A percentile compares a stretch with the other conserved stretches of the same genome.
Evolutionary conservation across 2,329 filamentous ascomycete genomes (phyloP).

Genomic region (Dendrostoma leiphaemia): DNA sequence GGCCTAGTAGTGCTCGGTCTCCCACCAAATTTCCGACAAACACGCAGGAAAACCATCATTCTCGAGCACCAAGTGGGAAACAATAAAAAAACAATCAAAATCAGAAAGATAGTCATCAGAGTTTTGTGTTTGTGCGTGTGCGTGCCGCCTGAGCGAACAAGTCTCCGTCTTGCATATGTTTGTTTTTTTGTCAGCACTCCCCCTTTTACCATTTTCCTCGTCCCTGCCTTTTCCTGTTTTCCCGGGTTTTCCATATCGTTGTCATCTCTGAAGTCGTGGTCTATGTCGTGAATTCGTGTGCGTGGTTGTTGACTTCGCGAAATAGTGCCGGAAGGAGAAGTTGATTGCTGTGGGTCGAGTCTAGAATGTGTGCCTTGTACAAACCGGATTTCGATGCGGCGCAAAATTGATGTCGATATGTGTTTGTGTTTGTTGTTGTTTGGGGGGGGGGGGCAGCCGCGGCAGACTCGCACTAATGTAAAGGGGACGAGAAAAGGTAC

Average conservation of each 20-base stretch:
- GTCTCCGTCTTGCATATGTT: not conserved
- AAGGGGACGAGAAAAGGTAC: not conserved
- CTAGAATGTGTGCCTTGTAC: not conserved
- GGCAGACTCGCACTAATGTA: not conserved
- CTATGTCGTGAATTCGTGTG: not conserved
- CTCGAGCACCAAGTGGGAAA: not conserved
- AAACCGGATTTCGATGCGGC: not conserved
- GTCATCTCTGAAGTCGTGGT: constrained; percentile 1
- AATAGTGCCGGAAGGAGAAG: not conserved
- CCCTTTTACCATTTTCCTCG: not conserved
- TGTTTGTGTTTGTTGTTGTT: not conserved
- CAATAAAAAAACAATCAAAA: not conserved
- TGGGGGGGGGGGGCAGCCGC: too few relatives aligned
- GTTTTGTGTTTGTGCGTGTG: not conserved
- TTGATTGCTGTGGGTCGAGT: not conserved
- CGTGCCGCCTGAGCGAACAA: constrained; percentile 1
- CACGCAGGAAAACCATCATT: too few relatives aligned
- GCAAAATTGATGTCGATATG: not conserved
- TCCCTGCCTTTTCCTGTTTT: not conserved
- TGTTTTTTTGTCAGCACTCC: not conserved
- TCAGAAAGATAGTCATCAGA: not conserved
- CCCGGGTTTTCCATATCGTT: not conserved
- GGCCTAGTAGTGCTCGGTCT: too few relatives aligned
- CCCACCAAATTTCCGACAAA: too few relatives aligned
- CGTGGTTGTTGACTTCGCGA: not conserved